These are phyloP conservation scores for Aphanomyces astaci DNA, from an alignment of 352 stramenopile genomes.

Conservation along the genomic window DNA sequence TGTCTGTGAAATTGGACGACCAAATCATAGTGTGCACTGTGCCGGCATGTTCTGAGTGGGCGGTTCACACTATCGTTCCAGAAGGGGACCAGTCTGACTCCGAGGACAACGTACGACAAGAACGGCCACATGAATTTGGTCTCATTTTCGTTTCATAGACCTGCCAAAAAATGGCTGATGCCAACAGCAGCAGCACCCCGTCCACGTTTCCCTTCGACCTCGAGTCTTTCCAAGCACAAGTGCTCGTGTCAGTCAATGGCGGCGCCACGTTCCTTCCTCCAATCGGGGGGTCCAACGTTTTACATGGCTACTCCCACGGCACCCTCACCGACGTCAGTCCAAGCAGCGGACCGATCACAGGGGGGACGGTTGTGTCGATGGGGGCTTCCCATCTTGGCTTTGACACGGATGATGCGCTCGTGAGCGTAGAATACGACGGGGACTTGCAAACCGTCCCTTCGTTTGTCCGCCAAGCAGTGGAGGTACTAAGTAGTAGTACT, in stretches of 20 bases:
- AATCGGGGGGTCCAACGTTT: conserved; percentile 26
- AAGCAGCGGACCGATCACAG: conserved; percentile 31
- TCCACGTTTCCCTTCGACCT: neutral
- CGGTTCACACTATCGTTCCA: neutral
- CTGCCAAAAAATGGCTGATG: neutral
- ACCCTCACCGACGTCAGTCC: conserved; percentile 36
- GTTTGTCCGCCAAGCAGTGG: neutral
- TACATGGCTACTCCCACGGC: conserved; percentile 29
- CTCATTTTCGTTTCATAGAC: neutral
- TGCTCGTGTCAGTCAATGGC: conserved; percentile 48
- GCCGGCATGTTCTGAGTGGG: conserved; percentile 8
- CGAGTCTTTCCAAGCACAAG: conserved; percentile 27
- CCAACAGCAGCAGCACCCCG: neutral
- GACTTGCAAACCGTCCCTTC: neutral
- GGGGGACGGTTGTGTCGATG: conserved; percentile 44
- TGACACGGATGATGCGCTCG: conserved; percentile 43
- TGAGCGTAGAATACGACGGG: conserved; percentile 33
- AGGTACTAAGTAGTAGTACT: too few relatives aligned
- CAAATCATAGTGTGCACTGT: neutral
- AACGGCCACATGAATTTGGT: neutral
- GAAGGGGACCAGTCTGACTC: neutral
- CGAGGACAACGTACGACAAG: neutral
- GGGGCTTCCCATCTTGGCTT: conserved; percentile 47
- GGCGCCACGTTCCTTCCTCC: conserved; percentile 31
- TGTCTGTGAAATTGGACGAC: neutral